Conservation (phyloP, 2,329 filamentous ascomycete species). For the Arthrobotrys sinensis region DNA sequence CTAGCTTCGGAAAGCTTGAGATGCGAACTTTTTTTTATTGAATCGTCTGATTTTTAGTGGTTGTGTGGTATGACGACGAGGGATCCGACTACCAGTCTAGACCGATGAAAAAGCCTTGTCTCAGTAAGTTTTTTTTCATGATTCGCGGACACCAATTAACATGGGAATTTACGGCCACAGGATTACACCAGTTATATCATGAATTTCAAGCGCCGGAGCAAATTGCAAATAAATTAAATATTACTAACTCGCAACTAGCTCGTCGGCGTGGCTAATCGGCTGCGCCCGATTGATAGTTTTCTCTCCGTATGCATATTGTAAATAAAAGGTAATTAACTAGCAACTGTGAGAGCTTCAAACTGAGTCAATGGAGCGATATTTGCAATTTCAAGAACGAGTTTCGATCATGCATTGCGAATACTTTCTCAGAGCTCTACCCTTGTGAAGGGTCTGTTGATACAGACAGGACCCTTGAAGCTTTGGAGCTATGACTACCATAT, state of each 20-base stretch:
- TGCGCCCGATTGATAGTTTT: slow-evolving; percentile 9
- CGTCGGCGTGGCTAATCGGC: not conserved
- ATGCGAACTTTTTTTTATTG: not conserved
- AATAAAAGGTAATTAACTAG: not conserved
- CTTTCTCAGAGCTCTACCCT: slow-evolving; percentile 21
- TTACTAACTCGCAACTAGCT: not conserved
- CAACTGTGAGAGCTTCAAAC: slow-evolving; percentile 52
- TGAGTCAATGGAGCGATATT: slow-evolving; percentile 50
- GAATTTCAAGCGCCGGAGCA: slow-evolving; percentile 24
- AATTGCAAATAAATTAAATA: slow-evolving; percentile 45
- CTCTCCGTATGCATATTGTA: not conserved
- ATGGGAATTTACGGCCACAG: not conserved
- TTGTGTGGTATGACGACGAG: not conserved
- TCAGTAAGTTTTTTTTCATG: not conserved
- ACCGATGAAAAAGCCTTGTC: not conserved
- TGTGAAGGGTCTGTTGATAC: slow-evolving; percentile 5
- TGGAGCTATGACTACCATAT: not conserved
- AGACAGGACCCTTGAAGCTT: slow-evolving; percentile 6
- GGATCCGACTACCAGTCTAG: not conserved
- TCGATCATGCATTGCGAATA: not conserved
- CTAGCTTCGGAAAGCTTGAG: slow-evolving; percentile 39
- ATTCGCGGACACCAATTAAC: not conserved
- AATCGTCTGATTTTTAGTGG: slow-evolving; percentile 17
- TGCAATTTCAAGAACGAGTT: slow-evolving; percentile 6
- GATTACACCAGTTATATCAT: slow-evolving; percentile 36